These are phyloP conservation scores for Wickerhamomyces bisporus DNA, from an alignment of 805 yeast genomes.

Conservation along the genomic window DNA sequence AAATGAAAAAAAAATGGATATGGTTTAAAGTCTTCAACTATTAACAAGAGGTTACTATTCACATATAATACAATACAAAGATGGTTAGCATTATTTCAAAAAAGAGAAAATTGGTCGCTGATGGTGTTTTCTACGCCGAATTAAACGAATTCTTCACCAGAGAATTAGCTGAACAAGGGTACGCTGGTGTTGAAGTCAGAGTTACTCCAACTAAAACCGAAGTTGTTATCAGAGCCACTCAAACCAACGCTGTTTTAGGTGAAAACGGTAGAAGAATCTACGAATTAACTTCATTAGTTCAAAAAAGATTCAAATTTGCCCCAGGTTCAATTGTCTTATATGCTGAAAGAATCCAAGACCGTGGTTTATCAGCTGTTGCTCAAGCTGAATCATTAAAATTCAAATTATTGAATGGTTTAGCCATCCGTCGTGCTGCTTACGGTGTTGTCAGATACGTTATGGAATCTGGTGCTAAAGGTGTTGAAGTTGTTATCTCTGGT, in stretches of 20 bases:
- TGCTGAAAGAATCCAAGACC: slow-evolving; percentile 99
- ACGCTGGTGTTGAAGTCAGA: slow-evolving; percentile 99
- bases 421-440: slow-evolving; percentile 99
- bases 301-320: slow-evolving; percentile 96
- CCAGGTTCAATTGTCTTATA: slow-evolving; percentile 90
- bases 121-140: slow-evolving; percentile 99
- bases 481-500: slow-evolving; percentile 99
- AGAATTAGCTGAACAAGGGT: slow-evolving; percentile 99
- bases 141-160: slow-evolving; percentile 99
- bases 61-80: slow-evolving; percentile 10
- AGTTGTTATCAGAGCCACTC: slow-evolving; percentile 97
- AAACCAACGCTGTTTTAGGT: slow-evolving; percentile 98
- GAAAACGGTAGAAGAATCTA: slow-evolving; percentile 99
- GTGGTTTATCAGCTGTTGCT: slow-evolving; percentile 99
- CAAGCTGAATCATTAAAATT: slow-evolving; percentile 99
- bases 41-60: neutral
- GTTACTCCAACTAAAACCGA: slow-evolving; percentile 97
- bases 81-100: slow-evolving; percentile 63
- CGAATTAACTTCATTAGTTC: slow-evolving; percentile 95
- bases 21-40: neutral
- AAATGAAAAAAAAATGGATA: slow-evolving; percentile 2
- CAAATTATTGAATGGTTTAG: slow-evolving; percentile 97
- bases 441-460: slow-evolving; percentile 99
- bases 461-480: slow-evolving; percentile 99
- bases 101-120: slow-evolving; percentile 99